Evolutionary conservation across 140 eudicot genomes (phyloP).

Genomic region (Erigeron philadelphicus): DNA sequence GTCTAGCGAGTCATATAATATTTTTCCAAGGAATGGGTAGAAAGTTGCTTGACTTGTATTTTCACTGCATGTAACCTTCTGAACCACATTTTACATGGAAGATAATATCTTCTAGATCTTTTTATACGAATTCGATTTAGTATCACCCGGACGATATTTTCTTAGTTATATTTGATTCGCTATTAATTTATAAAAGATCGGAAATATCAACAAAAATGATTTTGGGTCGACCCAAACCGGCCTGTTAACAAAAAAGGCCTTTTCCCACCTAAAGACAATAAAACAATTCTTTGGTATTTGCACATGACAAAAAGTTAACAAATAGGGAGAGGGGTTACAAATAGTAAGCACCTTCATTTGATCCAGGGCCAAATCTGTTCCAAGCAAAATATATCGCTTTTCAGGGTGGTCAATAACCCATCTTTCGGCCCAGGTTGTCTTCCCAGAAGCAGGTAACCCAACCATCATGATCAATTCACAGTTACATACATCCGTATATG

Average conservation of each 20-base stretch:
- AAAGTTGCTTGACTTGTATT: too few species aligned
- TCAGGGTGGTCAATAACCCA: constrained; percentile 65
- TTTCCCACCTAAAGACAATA: neutral
- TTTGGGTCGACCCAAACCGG: neutral
- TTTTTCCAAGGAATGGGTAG: too few species aligned
- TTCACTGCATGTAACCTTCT: too few species aligned
- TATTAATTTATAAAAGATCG: neutral
- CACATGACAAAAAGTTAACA: neutral
- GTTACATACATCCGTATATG: constrained; percentile 31
- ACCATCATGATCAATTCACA: constrained; percentile 75
- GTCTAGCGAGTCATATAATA: too few species aligned
- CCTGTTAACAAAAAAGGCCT: neutral
- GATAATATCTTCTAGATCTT: too few species aligned
- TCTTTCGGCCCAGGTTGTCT: constrained; percentile 74
- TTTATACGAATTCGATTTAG: too few species aligned
- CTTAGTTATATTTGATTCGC: neutral
- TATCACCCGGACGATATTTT: neutral
- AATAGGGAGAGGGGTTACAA: neutral
- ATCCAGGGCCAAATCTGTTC: constrained; percentile 60
- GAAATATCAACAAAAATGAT: neutral
- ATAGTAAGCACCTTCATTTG: constrained; percentile 55
- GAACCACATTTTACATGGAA: too few species aligned
- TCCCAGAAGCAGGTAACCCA: constrained; percentile 74
- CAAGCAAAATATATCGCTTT: constrained; percentile 64
- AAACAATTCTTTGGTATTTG: neutral